Percentiles rank a stretch among this genome's conserved stretches.
Conservation (phyloP, 495 filamentous ascomycete genomes). For the Chlorociboria aeruginascens region DNA sequence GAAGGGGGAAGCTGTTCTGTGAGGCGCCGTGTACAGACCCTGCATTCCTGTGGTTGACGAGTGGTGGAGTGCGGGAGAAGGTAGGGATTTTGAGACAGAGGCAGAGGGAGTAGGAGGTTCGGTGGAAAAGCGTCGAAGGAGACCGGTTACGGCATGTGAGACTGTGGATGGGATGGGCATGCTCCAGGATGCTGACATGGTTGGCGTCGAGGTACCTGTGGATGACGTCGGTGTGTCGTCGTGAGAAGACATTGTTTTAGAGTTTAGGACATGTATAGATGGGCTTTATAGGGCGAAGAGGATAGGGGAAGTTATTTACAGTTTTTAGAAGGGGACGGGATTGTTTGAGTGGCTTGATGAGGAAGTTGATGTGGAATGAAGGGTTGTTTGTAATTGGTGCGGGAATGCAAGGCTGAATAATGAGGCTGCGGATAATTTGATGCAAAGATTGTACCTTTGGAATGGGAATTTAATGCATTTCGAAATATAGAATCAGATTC, state of each 20-base stretch:
- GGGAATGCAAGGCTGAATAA: too few relatives aligned
- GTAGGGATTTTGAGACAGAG: background rate
- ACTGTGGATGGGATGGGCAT: conserved; percentile 7
- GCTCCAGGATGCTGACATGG: conserved; percentile 11
- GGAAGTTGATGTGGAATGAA: too few relatives aligned
- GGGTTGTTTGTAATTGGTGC: too few relatives aligned
- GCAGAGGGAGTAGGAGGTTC: conserved; percentile 4
- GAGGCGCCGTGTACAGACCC: conserved; percentile 31
- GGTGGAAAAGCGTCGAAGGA: conserved; percentile 18
- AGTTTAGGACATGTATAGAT: background rate
- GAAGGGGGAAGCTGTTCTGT: conserved; percentile 43
- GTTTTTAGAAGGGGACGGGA: too few relatives aligned
- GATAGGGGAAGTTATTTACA: too few relatives aligned
- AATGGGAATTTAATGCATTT: too few relatives aligned
- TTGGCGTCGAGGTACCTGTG: conserved; percentile 2
- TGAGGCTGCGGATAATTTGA: too few relatives aligned
- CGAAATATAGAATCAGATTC: too few relatives aligned
- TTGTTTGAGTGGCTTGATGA: too few relatives aligned
- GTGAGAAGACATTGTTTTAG: background rate
- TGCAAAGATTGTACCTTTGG: too few relatives aligned
- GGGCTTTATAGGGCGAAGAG: background rate
- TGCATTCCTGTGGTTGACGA: conserved; percentile 1
- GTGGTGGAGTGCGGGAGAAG: too few relatives aligned
- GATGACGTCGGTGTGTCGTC: conserved; percentile 14
- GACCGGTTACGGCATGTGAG: conserved; percentile 12